Conservation (phyloP, 2,329 filamentous ascomycete genomes). For the Stemphylium vesicarium region DNA sequence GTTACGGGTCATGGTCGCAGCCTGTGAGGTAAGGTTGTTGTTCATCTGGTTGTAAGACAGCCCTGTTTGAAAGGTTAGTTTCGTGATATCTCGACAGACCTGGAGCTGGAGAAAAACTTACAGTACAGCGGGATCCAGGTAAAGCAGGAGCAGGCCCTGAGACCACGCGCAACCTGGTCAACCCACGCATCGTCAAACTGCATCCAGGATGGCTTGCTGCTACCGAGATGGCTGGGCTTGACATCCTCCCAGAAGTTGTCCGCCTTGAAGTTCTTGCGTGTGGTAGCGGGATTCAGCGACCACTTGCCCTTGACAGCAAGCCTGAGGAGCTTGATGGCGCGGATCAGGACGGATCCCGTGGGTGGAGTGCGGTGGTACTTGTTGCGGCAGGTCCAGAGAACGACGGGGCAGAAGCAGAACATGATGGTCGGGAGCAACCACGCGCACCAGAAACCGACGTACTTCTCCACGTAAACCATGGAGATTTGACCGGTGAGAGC, state of each 20-base stretch:
- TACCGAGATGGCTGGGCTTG: conserved; percentile 69
- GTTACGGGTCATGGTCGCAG: conserved; percentile 59
- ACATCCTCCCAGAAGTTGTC: conserved; percentile 69
- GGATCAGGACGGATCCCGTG: conserved; percentile 73
- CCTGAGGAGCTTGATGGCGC: conserved; percentile 66
- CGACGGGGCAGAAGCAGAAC: conserved; percentile 67
- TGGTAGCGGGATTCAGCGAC: conserved; percentile 65
- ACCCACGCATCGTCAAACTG: conserved; percentile 85
- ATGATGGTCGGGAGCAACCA: conserved; percentile 71
- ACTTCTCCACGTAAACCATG: conserved; percentile 79
- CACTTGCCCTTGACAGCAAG: conserved; percentile 69
- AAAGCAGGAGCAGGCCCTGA: conserved; percentile 51
- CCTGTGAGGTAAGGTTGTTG: conserved; percentile 63
- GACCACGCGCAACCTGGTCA: conserved; percentile 57
- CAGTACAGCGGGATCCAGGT: conserved; percentile 61
- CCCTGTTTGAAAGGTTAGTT: conserved; percentile 22
- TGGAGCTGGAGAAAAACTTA: conserved; percentile 14
- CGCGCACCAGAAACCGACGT: conserved; percentile 76
- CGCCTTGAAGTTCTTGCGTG: conserved; percentile 64
- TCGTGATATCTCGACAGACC: neutral
- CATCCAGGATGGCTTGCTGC: conserved; percentile 72
- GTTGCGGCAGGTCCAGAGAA: conserved; percentile 66
- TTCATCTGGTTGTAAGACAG: conserved; percentile 62
- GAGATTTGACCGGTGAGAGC: conserved; percentile 70
- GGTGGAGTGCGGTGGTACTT: conserved; percentile 69